Percentiles rank a stretch among this genome's conserved stretches.
Conservation (phyloP, 2,329 filamentous ascomycete genomes). For the Didymella sp. region DNA sequence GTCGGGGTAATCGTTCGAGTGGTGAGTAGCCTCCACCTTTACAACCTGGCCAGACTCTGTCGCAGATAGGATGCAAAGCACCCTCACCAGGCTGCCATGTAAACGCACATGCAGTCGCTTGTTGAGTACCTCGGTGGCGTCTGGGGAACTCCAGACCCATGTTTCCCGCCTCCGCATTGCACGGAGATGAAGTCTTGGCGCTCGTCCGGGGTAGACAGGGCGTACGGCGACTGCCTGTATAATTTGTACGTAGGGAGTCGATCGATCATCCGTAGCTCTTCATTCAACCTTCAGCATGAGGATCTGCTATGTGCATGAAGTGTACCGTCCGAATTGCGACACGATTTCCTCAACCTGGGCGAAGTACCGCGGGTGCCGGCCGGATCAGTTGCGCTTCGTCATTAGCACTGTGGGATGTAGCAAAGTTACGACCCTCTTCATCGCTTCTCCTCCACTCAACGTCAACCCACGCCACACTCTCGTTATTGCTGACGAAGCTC, state of each 20-base stretch:
- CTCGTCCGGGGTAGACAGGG: background rate
- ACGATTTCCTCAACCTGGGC: background rate
- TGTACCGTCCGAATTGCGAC: background rate
- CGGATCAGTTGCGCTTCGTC: background rate
- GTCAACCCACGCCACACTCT: slow-evolving; percentile 2
- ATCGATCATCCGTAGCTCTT: background rate
- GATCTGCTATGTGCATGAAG: background rate
- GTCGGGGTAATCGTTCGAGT: background rate
- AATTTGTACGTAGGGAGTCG: background rate
- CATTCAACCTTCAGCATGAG: background rate
- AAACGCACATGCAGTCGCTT: background rate
- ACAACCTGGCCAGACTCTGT: background rate
- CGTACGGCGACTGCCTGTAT: background rate
- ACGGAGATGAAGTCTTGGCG: slow-evolving; percentile 3
- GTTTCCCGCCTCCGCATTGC: slow-evolving; percentile 8
- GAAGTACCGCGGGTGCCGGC: slow-evolving; percentile 5
- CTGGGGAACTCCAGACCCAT: background rate
- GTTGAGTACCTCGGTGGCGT: background rate
- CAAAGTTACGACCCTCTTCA: background rate
- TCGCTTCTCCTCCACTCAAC: background rate
- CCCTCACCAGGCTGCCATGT: background rate
- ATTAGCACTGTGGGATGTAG: background rate
- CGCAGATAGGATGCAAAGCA: no score
- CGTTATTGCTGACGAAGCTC: slow-evolving; percentile 5
- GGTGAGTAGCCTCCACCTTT: background rate